Base-by-base conservation (phyloP, 2,329 filamentous ascomycete species). In the Sporothrix humicola region DNA sequence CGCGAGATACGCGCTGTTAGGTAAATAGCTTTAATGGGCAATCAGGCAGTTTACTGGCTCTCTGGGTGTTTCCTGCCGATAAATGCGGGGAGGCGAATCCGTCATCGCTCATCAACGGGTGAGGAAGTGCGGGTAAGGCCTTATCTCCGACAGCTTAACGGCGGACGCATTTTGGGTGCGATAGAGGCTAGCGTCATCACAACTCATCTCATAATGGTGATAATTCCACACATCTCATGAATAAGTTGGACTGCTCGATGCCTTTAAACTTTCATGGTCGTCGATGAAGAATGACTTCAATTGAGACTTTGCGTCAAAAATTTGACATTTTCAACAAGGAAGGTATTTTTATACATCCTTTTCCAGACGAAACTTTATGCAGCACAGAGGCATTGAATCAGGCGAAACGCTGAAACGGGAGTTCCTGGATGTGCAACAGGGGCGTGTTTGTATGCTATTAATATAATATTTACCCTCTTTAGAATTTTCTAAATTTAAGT, bases 101-200 rank as follows among this genome's bases (percentile, higher is more conserved):
- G 66, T 69, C 66, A 56, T 69, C 66, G 7, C 42, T 66, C 42
- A 48, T 68, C 48, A 37, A 69, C 15, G 17, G 15, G 48, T 17
- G 50, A 31, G 66, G 26, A 56, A 56, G 69, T 6, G 44, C 42
- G n/a, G 56, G 15, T 58, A 17, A 2, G 15, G 44, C 31, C 44
- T 72, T 72, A 72, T 72, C 69, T 72, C 69, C 69, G 69, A 65
- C 56, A 52, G 69, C 69, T 72, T 65, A 72, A 65, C 17, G 31
- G 69, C 69, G 58, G 46, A 12, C 8, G 23, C 46, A 12, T 4
- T n/a, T 69, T 42, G n/a, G 46, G 13, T 52, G 26, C 66, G 26
- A 54, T n/a, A 63, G 15, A 17, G n/a, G 69, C 42, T 52, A 23
- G 9, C 31, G 31, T 20, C 31, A 31, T 56, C 7, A 42, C 23